These are phyloP conservation scores for Polychytrium aggregatum DNA, from an alignment of 192 early-diverging fungal genomes.

Conservation along the genomic window DNA sequence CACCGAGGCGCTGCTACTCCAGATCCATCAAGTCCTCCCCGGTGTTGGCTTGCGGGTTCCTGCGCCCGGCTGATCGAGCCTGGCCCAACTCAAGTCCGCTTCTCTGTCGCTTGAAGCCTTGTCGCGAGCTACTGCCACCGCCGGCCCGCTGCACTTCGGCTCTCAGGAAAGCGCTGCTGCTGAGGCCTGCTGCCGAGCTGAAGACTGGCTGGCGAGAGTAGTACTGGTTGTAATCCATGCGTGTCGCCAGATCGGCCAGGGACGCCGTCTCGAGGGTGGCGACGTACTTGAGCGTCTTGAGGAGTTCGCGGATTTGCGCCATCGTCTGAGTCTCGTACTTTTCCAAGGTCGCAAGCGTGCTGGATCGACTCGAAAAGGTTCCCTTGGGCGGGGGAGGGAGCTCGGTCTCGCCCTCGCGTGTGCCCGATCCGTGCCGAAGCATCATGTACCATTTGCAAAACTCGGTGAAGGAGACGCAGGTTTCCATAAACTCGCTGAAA, in stretches of 20 bases:
- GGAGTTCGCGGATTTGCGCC: slow-evolving; percentile 56
- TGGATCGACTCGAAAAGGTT: slow-evolving; percentile 7
- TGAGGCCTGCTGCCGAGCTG: too few species aligned
- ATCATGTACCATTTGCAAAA: slow-evolving; percentile 36
- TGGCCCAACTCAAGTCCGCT: too few species aligned
- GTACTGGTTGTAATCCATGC: slow-evolving; percentile 66
- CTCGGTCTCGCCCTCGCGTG: slow-evolving; percentile 7
- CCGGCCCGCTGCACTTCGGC: too few species aligned
- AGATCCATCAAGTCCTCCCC: too few species aligned
- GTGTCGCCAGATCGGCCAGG: slow-evolving; percentile 50
- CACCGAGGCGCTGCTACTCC: too few species aligned
- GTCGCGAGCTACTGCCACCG: too few species aligned
- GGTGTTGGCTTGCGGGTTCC: too few species aligned
- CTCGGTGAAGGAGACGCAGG: slow-evolving; percentile 43
- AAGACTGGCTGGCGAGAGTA: too few species aligned
- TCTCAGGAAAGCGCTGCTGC: too few species aligned
- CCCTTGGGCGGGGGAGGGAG: background rate
- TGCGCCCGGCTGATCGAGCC: too few species aligned
- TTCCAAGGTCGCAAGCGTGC: slow-evolving; percentile 30
- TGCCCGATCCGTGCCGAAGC: background rate
- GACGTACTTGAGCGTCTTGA: slow-evolving; percentile 69
- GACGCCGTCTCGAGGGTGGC: slow-evolving; percentile 55
- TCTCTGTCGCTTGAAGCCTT: too few species aligned
- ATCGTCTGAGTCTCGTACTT: slow-evolving; percentile 52
- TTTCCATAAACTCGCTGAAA: slow-evolving; percentile 48